These are phyloP conservation scores for Psilocybe mexicana DNA, from an alignment of 1,284 basidiomycete species.

Conservation along the genomic window DNA sequence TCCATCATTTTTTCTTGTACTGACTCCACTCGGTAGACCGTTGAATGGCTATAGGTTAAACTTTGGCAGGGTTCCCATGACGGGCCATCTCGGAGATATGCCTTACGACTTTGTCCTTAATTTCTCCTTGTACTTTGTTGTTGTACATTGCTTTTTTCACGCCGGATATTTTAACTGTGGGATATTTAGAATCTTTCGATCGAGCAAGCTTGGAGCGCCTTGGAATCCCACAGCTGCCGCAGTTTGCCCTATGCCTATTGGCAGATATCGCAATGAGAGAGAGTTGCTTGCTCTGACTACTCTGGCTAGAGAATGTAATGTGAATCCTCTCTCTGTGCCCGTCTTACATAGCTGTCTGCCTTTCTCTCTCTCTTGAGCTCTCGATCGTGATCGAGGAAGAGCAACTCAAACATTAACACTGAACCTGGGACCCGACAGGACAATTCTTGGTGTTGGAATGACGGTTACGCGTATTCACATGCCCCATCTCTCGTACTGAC, in stretches of 20 bases:
- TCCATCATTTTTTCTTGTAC: background rate
- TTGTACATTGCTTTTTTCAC: background rate
- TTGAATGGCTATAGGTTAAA: conserved; percentile 44
- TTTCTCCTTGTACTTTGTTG: background rate
- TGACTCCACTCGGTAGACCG: conserved; percentile 36
- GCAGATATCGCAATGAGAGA: background rate
- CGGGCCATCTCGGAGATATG: background rate
- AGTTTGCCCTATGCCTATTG: too few species aligned
- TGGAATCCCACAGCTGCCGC: background rate
- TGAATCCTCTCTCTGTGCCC: background rate
- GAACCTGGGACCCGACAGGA: background rate
- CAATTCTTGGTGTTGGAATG: background rate
- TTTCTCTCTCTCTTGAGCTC: background rate
- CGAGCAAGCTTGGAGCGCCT: background rate
- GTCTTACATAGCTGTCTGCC: background rate
- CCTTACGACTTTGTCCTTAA: background rate
- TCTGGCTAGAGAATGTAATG: background rate
- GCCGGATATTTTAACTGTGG: background rate
- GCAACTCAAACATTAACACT: background rate
- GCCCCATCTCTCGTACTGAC: background rate
- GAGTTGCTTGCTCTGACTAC: background rate
- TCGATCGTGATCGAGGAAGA: background rate
- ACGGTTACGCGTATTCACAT: background rate
- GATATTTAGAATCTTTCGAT: background rate
- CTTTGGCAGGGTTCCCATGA: background rate